phyloP scores from a whole-genome alignment of 768 basidiomycete species.

The Lentinula detonsa region DNA sequence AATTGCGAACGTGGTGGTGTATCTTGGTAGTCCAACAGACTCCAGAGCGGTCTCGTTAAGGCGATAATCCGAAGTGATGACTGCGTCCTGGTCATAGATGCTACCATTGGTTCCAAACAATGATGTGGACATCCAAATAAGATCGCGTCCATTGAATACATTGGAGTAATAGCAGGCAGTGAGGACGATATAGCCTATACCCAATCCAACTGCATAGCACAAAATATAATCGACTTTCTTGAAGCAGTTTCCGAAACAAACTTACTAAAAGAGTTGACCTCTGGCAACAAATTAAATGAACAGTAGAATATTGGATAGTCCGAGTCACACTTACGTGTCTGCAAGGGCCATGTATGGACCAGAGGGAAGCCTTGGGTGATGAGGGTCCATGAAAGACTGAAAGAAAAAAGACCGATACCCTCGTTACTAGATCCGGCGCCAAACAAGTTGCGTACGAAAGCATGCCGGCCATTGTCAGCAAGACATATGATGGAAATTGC shows the following conservation, averaged over 20 bases:
- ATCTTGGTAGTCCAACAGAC: conserved; percentile 21
- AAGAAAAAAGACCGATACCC: conserved; percentile 42
- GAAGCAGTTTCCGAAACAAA: neutral
- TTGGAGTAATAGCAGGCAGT: conserved; percentile 37
- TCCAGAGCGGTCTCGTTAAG: conserved; percentile 24
- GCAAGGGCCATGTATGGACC: conserved; percentile 51
- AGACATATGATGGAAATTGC: conserved; percentile 45
- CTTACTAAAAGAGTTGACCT: conserved; percentile 38
- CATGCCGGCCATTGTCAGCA: conserved; percentile 38
- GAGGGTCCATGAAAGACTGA: conserved; percentile 45
- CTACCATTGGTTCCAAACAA: conserved; percentile 31
- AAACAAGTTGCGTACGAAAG: conserved; percentile 33
- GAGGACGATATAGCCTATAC: conserved; percentile 37
- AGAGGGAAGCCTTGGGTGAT: conserved; percentile 50
- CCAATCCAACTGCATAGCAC: conserved; percentile 35
- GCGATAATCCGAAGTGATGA: conserved; percentile 30
- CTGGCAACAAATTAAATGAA: conserved; percentile 12
- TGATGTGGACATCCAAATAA: conserved; percentile 43
- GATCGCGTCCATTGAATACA: conserved; percentile 36
- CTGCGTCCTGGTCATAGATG: conserved; percentile 35
- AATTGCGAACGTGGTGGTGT: conserved; percentile 43
- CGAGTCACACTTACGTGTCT: conserved; percentile 34
- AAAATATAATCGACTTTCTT: neutral
- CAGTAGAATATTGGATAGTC: neutral
- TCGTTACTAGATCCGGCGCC: conserved; percentile 46